Percentiles rank a stretch among this genome's conserved stretches.
Evolutionary conservation across 306 rosid species (phyloP).

Genomic region (Arachis hypogaea): DNA sequence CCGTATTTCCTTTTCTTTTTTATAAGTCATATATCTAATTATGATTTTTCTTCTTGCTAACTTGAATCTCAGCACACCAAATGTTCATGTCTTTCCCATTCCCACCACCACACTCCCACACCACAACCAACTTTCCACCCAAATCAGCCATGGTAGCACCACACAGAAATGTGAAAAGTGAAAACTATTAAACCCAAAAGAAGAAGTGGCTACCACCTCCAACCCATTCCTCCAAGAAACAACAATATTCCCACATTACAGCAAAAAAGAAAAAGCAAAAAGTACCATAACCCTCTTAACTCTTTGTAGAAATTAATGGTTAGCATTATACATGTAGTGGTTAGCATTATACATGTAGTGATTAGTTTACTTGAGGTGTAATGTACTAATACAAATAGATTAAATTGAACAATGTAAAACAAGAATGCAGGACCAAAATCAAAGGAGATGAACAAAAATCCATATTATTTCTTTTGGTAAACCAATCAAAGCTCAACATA

Average conservation of each 20-base stretch:
- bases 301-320: too few relatives aligned
- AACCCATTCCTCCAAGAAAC: constrained; percentile 71
- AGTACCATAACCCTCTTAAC: not conserved
- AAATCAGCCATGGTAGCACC: constrained; percentile 80
- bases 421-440: too few relatives aligned
- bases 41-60: constrained; percentile 27
- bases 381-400: too few relatives aligned
- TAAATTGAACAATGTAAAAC: too few relatives aligned
- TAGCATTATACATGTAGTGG: too few relatives aligned
- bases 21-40: too few relatives aligned
- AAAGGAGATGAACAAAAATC: too few relatives aligned
- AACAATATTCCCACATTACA: constrained; percentile 59
- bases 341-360: too few relatives aligned
- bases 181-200: constrained; percentile 39
- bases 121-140: constrained; percentile 74
- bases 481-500: too few relatives aligned
- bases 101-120: constrained; percentile 62
- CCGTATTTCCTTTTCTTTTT: too few relatives aligned
- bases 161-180: constrained; percentile 51
- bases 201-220: constrained; percentile 43
- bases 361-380: too few relatives aligned
- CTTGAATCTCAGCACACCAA: constrained; percentile 76
- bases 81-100: constrained; percentile 58
- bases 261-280: constrained; percentile 26
- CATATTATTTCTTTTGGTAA: too few relatives aligned